A percentile compares a stretch with the other conserved stretches of the same genome.
phyloP scores from a whole-genome alignment of 768 basidiomycete genomes.

The Calocybe indica region DNA sequence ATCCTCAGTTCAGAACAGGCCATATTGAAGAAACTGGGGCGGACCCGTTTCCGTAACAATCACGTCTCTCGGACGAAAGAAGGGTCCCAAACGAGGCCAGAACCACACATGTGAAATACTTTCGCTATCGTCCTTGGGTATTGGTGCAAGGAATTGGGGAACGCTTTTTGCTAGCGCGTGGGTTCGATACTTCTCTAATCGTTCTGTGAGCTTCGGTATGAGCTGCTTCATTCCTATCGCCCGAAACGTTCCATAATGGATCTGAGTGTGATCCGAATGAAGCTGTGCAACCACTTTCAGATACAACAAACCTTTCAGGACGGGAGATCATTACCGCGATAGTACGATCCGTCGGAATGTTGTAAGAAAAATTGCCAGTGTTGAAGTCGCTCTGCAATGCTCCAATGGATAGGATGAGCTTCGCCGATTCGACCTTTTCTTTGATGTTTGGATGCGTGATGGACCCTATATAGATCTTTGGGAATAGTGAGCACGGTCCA shows the following conservation, averaged over 20 bases:
- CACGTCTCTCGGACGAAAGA: conserved; percentile 70
- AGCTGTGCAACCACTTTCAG: conserved; percentile 35
- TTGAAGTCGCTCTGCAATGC: conserved; percentile 77
- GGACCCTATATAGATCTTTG: conserved; percentile 71
- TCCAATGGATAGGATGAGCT: conserved; percentile 72
- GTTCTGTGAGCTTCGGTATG: conserved; percentile 64
- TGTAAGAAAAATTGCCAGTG: conserved; percentile 81
- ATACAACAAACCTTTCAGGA: neutral
- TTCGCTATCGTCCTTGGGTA: conserved; percentile 46
- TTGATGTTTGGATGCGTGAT: conserved; percentile 62
- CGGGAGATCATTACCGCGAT: conserved; percentile 46
- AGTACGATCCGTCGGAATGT: conserved; percentile 49
- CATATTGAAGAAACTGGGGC: neutral
- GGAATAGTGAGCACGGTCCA: conserved; percentile 2
- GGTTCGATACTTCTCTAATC: conserved; percentile 35
- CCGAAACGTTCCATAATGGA: conserved; percentile 59
- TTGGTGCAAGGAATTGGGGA: conserved; percentile 31
- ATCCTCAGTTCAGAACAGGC: neutral
- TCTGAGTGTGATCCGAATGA: conserved; percentile 67
- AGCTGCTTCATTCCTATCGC: conserved; percentile 72
- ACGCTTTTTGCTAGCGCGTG: conserved; percentile 39
- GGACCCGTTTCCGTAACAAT: conserved; percentile 84
- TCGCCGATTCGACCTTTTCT: conserved; percentile 67
- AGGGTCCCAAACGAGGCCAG: conserved; percentile 74
- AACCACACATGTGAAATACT: conserved; percentile 74